Conservation (phyloP, 345 rosid genomes). For the Aurinia saxatilis region DNA sequence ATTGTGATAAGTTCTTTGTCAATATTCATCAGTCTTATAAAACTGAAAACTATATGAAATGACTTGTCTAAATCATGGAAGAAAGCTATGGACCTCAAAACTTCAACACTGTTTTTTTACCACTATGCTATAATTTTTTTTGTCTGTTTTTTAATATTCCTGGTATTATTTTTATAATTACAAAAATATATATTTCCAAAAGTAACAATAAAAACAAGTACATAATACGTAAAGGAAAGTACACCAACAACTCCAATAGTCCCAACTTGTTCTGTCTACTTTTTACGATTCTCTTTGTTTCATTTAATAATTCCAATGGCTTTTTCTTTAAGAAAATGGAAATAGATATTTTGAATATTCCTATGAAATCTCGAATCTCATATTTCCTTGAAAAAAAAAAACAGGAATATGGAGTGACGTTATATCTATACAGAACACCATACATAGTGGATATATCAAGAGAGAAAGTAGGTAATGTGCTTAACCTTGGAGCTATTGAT, state of each 20-base stretch:
- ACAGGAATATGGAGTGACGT: conserved; percentile 73
- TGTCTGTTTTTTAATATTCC: background rate
- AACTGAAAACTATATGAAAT: conserved; percentile 12
- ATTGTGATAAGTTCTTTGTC: conserved; percentile 15
- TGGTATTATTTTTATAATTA: background rate
- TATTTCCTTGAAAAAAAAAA: background rate
- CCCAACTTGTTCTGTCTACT: conserved; percentile 22
- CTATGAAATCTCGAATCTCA: background rate
- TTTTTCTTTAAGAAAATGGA: no score
- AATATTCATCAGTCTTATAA: background rate
- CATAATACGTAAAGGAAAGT: conserved; percentile 20
- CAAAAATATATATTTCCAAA: background rate
- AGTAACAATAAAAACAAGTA: conserved; percentile 18
- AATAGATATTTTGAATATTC: background rate
- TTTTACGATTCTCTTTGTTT: conserved; percentile 18
- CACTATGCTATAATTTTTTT: conserved; percentile 1
- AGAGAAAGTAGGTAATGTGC: conserved; percentile 56
- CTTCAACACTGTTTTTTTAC: background rate
- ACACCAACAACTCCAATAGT: conserved; percentile 22
- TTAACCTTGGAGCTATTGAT: conserved; percentile 54
- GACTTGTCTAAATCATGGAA: conserved; percentile 16
- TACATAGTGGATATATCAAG: conserved; percentile 68
- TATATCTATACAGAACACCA: conserved; percentile 68
- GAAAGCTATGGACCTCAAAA: conserved; percentile 18
- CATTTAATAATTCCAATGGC: no score